phyloP scores from a whole-genome alignment of 2,329 filamentous ascomycete genomes.

The Sporothrix curviconia region DNA sequence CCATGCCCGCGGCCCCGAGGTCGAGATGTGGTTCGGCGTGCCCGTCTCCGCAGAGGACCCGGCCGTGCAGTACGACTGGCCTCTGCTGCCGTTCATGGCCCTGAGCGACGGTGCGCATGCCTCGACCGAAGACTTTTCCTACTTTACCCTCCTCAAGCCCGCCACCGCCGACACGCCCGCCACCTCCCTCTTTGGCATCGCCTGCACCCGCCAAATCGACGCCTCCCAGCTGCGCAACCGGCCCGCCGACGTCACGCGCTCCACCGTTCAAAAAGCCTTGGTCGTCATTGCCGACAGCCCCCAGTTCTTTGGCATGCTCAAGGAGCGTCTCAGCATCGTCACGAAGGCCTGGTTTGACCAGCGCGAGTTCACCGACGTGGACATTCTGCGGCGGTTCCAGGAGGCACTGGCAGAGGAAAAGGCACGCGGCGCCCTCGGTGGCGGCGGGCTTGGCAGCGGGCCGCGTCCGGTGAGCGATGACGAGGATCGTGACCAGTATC shows the following conservation, averaged over 20 bases:
- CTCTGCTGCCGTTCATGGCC: constrained; percentile 90
- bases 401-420: constrained; percentile 73
- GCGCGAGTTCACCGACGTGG: constrained; percentile 81
- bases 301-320: constrained; percentile 81
- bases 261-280: constrained; percentile 95
- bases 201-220: constrained; percentile 88
- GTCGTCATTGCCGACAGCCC: constrained; percentile 91
- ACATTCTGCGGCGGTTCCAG: constrained; percentile 85
- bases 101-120: constrained; percentile 92
- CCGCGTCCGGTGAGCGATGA: constrained; percentile 45
- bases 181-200: constrained; percentile 90
- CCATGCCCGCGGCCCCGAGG: constrained; percentile 82
- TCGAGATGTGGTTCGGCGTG: constrained; percentile 80
- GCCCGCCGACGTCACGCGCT: constrained; percentile 86
- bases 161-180: constrained; percentile 43
- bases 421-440: constrained; percentile 40
- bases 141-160: constrained; percentile 81
- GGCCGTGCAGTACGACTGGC: constrained; percentile 80
- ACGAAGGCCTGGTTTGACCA: constrained; percentile 96
- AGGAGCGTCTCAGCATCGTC: constrained; percentile 82
- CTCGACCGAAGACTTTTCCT: constrained; percentile 95
- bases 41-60: constrained; percentile 68
- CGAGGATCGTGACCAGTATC: constrained; percentile 74
- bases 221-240: constrained; percentile 68
- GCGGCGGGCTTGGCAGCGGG: neutral